These are phyloP conservation scores for Trifolium repens DNA, from an alignment of 306 rosid genomes.

Conservation along the genomic window DNA sequence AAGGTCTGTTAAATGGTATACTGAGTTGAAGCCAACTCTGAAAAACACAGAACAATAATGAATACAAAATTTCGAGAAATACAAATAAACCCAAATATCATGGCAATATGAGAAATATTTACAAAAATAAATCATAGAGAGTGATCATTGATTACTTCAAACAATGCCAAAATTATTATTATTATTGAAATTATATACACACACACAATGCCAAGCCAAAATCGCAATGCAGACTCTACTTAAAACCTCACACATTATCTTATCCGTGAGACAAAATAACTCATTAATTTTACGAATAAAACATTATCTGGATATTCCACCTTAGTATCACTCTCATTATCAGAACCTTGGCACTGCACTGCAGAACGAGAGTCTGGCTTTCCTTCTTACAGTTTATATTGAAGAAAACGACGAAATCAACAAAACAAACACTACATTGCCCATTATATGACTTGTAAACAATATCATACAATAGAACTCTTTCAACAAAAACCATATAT, in stretches of 20 bases:
- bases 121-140: neutral
- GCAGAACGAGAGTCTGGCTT: constrained; percentile 9
- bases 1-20: constrained; percentile 95
- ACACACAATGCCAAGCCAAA: constrained; percentile 5
- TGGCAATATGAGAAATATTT: constrained; percentile 4
- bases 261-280: neutral
- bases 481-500: constrained; percentile 6
- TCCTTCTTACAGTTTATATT: constrained; percentile 18
- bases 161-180: neutral
- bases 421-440: constrained; percentile 3
- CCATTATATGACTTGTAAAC: neutral
- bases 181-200: neutral
- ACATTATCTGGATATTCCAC: neutral
- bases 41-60: constrained; percentile 37
- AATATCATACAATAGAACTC: neutral
- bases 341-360: constrained; percentile 26
- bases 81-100: constrained; percentile 28
- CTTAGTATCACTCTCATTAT: constrained; percentile 22
- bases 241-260: neutral
- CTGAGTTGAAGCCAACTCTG: constrained; percentile 99
- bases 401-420: neutral
- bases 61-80: constrained; percentile 37
- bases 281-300: constrained; percentile 15
- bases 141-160: neutral
- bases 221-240: no score